Base-by-base conservation (phyloP, 2,329 filamentous ascomycete genomes). In the Pyrenophora teres region DNA sequence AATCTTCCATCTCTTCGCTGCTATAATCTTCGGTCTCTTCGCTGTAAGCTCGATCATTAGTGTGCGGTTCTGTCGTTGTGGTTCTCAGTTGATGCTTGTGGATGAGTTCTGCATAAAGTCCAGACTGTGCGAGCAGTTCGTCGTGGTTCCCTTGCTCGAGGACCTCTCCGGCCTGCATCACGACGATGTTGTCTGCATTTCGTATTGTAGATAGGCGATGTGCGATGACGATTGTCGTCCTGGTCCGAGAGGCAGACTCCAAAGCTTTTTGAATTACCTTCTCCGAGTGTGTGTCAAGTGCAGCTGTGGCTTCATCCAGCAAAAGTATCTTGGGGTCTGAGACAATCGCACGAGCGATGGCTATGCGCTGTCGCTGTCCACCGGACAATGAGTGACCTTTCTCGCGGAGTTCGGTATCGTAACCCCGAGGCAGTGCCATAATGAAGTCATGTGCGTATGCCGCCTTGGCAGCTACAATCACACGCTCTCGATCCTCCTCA, bases 291-390 rank as follows among this genome's bases (percentile, higher is more conserved):
- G 74, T 69, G 53, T 77, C 75, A 76, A 50, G 38, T 9, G 46
- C 38, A 13, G 18, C n/a, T 16, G 46, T 50, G 4, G 46, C 46
- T 74, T 97, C 93, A 60, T 97, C 92, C 6, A 97, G 85, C 0
- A 97, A 81, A 1, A 97, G 80, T 65, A 97, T 85, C 76, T 91
- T 93, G 1, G 92, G 92, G 64, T 96, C 89, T 30, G 87, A 92
- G 35, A 96, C 89, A 53, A 96, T 84, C 27, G 91, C 91, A 66
- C 90, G 82, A 8, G 92, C 91, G 74, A 96, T 96, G 8, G 92
- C 91, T 68, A 97, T 93, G 62, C 92, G 88, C 75, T 97, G 92
- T 74, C 96, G 96, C 75, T 97, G 92, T 30, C 92, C 92, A 70
- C 92, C 92, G 46, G 89, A 94, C 9, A 31, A 31, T 31, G 27